Base-by-base conservation (phyloP, 2,329 filamentous ascomycete genomes). In the Exserohilum turcica region DNA sequence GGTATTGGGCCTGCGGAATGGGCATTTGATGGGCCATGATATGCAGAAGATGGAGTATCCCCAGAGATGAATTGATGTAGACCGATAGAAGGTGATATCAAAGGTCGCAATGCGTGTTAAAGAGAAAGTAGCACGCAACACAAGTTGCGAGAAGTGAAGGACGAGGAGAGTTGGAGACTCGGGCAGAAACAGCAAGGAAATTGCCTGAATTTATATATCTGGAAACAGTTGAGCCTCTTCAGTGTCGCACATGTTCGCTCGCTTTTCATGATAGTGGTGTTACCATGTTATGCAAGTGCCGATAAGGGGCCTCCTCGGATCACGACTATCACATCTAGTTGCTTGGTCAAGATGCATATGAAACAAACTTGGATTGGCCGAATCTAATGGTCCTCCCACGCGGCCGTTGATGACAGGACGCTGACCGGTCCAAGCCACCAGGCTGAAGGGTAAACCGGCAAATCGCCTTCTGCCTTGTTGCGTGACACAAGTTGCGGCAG, bases 401-500 rank as follows among this genome's bases (percentile, higher is more conserved):
- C 61, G 36, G n/a, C 39, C 48, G 59, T 56, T 60, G 50, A 55
- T 36, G 46, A 43, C 35, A 45, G 37, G 16, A 16, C 21, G 33
- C 50, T 67, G 48, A 66, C 65, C 63, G 65, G 63, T 57, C 33
- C 43, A 49, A 60, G 64, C 64, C 60, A 60, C 57, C 21, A 46
- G 52, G 47, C 52, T 39, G 37, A 36, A 27, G 33, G 36, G 33
- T 47, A 54, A 54, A 31, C 48, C 61, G 57, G 62, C 62, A 61
- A 57, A 61, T 43, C 37, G 24, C 32, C 36, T 42, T 38, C 32
- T 47, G 38, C 52, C 44, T 47, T 43, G 16, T 44, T 43, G 43
- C 24, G 56, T 43, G 31, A 49, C 37, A 15, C 28, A 31, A 10
- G 33, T 21, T 38, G 18, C 31, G 38, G 52, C 52, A 43, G 27